These are phyloP conservation scores for Colletotrichum godetiae DNA, from an alignment of 2,329 filamentous ascomycete species.

Conservation along the genomic window DNA sequence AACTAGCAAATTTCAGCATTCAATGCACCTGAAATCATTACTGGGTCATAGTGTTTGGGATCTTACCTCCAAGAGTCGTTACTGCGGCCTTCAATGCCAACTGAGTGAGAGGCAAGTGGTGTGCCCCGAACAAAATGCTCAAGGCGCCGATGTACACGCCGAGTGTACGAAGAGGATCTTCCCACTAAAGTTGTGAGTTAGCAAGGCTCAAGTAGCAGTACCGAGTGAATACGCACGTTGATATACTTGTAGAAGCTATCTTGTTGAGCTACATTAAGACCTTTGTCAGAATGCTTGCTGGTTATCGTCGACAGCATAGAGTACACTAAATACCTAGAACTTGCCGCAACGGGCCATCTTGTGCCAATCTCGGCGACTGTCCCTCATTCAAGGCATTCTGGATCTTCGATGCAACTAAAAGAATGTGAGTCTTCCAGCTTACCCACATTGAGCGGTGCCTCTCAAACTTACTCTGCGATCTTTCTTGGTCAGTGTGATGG, in stretches of 20 bases:
- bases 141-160: conserved; percentile 16
- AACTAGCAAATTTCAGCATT: not conserved
- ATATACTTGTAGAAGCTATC: conserved; percentile 31
- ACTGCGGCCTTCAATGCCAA: conserved; percentile 12
- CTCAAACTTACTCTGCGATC: not conserved
- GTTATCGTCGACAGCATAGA: fast-evolving
- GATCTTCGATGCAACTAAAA: not conserved
- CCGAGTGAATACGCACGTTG: not conserved
- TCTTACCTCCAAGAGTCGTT: conserved; percentile 12
- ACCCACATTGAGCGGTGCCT: fast-evolving
- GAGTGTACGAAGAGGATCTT: conserved; percentile 20
- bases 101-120: conserved; percentile 21
- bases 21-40: too few relatives aligned
- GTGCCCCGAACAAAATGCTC: conserved; percentile 7
- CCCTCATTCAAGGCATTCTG: not conserved
- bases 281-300: not conserved
- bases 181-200: conserved; percentile 14
- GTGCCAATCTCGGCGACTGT: not conserved
- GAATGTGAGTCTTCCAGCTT: not conserved
- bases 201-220: too few relatives aligned
- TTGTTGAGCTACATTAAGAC: not conserved
- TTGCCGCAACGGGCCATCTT: conserved; percentile 4
- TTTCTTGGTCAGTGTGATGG: not conserved
- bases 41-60: too few relatives aligned
- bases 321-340: not conserved